Evolutionary conservation across 2,329 filamentous ascomycete genomes (phyloP), one percentile per base, ranked within the genome.

Genomic region (Lachnellula subtilissima): DNA sequence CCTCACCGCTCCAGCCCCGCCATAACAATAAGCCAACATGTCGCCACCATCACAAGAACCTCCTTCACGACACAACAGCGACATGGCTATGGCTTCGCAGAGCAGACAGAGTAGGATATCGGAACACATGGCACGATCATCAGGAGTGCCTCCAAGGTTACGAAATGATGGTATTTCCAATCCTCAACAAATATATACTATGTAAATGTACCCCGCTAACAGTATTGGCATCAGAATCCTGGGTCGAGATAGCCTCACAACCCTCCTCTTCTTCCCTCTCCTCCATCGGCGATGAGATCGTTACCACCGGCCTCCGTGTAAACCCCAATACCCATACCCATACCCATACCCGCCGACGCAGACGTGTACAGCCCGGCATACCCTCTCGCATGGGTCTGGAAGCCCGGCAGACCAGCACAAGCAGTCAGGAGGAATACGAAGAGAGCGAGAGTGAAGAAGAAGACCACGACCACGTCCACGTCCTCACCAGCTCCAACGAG

Each of bases 231-330:
- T 32, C 59, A 92, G 94, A 97, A 76, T 97, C 94, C 8, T 99
- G 94, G 94, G 85, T 97, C 65, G 93, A 99, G 72, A 85, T 99
- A 58, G 84, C 88, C 48, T 97, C 93, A 4, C 90, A 94, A 65
- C 91, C 93, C 7, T 97, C 93, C 0, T 96, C 93, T 2, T 96
- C 93, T 2, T 97, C 92, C 14, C 78, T 96, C 12, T 96, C 92
- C 19, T 96, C 85, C 53, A 85, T 87, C 69, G 83, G 82, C 60
- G 91, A 96, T 63, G 92, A 97, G 68, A 93, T 96, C 63, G 88
- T 96, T 62, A 96, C 91, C 2, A 94, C 90, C 5, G 92, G 92
- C 25, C 80, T 97, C 43, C 84, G 85, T 52, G 86, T 97, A 52
- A 86, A 88, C 61, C 78, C 80, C 62, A 80, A 81, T 64, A 79